Base-by-base conservation (phyloP, 176 grass and related monocot genomes). In the Oryza coarctata region DNA sequence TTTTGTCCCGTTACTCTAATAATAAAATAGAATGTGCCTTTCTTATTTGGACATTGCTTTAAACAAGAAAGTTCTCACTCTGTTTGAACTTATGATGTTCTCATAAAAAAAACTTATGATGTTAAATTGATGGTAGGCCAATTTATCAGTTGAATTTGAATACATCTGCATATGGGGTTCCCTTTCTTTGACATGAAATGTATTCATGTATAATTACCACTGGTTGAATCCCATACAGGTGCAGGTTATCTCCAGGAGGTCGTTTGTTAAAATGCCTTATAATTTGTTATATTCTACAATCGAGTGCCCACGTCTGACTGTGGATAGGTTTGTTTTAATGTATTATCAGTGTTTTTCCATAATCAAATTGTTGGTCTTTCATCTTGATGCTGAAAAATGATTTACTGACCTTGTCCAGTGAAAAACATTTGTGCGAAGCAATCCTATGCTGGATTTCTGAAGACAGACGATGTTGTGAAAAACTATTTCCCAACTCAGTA, bases 241-340 rank as follows among this genome's bases (percentile, higher is more conserved):
- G 69, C 58, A 79, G 34, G 44, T 80, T 44, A 62, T 67, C 50
- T 81, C 82, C 74, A 77, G 47, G 71, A 81, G 15, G 12, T 81
- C 71, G 10, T 94, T 94, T 90, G n/a, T 43, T 88, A 78, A 86
- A 77, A 83, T 90, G 73, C 88, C 92, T 55, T 94, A 94, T 84
- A 83, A 72, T 84, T 71, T 94, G 39, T 45, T 94, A 30, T 82
- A 29, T 83, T 90, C 83, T 15, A 84, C 70, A 61, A 81, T 88
- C 11, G 80, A 88, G 39, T 85, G 65, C 43, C 86, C 86, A 29
- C 71, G 64, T 50, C 80, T 94, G 75, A 94, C 86, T 20, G 68
- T 90, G 65, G 88, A 94, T 57, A 94, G 91, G 91, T 93, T 83
- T 6, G 63, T 83, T 23, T 26, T 34, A 72, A 23, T 68, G 8